Evolutionary conservation across 1,284 basidiomycete species (phyloP), one percentile per base, ranked within the genome.

Genomic region (Heterobasidion parviporum): DNA sequence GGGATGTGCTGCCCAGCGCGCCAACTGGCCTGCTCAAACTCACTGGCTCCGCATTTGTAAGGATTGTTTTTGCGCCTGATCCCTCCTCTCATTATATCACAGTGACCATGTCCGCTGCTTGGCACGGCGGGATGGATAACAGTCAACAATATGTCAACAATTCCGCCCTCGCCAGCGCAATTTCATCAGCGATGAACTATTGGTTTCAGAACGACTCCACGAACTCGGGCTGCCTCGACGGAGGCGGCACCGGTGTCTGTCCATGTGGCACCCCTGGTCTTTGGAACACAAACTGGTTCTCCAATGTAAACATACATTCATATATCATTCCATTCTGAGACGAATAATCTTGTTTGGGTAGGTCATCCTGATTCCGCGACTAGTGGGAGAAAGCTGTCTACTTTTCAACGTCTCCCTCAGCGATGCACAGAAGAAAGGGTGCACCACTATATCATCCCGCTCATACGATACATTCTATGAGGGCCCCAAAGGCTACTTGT

Each of bases 281-380:
- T 5, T 83, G 81, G 83, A 86, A 86, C 62, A 78, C 77, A 56
- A 87, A 89, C 64, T 89, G 86, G 86, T 85, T 77, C 63, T 79
- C 76, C 7, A 85, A 83, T 60, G 79, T 81, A 54, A 26, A 26
- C 4, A 26, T 6, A 26, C 26, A 26, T 26, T 5, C 20, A 59
- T 57, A 6, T 6, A 26, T n/a, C 33, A n/a, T 41, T 15, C 16
- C 18, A 36, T 35, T 26, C 41, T 52, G 8, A 41, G 20, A 14
- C 15, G 2, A 53, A 61, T 67, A 85, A 3, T 68, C 86, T 8
- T 0, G 76, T 85, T 14, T 53, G 14, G 53, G 20, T 34, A 85
- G 78, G 72, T 85, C 33, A 83, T 87, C 38, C 72, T 80, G 18
- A 78, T 84, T 16, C 84, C 85, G 1, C 70, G 71, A 55, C 70